Evolutionary conservation across 2,329 filamentous ascomycete species (phyloP).

Genomic region (Ceratocystiopsis sp.): DNA sequence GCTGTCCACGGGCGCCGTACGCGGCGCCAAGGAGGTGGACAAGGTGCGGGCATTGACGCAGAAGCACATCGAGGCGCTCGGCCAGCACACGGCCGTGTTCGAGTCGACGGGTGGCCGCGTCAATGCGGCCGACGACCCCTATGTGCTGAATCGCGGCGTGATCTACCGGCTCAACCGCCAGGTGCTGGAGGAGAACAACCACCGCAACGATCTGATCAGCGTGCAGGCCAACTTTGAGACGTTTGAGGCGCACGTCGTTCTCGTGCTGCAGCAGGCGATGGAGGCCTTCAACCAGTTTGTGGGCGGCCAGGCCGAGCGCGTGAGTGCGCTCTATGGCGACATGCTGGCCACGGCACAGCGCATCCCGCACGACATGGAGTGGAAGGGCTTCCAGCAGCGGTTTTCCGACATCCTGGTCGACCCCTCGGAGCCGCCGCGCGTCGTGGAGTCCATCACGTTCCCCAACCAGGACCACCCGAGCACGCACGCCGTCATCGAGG

Average conservation of each 20-base stretch:
- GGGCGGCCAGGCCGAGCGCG: constrained; percentile 65
- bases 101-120: constrained; percentile 60
- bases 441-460: constrained; percentile 59
- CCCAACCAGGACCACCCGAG: constrained; percentile 73
- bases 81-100: constrained; percentile 65
- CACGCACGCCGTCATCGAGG: constrained; percentile 73
- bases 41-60: constrained; percentile 75
- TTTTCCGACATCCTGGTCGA: constrained; percentile 60
- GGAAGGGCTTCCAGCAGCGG: constrained; percentile 65
- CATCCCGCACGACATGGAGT: constrained; percentile 76
- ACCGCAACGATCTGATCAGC: constrained; percentile 73
- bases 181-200: constrained; percentile 89
- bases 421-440: constrained; percentile 55
- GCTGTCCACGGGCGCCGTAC: constrained; percentile 61
- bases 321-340: constrained; percentile 66
- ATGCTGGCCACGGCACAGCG: constrained; percentile 62
- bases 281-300: constrained; percentile 70
- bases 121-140: constrained; percentile 64
- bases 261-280: constrained; percentile 67
- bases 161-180: constrained; percentile 77
- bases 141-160: constrained; percentile 68
- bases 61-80: constrained; percentile 90
- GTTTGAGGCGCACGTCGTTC: constrained; percentile 75
- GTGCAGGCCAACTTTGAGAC: constrained; percentile 81
- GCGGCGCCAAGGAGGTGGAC: constrained; percentile 78